Percentiles rank a stretch among this genome's conserved stretches.
phyloP scores from a whole-genome alignment of 2,329 filamentous ascomycete genomes.

The Basipetospora chlamydospora region DNA sequence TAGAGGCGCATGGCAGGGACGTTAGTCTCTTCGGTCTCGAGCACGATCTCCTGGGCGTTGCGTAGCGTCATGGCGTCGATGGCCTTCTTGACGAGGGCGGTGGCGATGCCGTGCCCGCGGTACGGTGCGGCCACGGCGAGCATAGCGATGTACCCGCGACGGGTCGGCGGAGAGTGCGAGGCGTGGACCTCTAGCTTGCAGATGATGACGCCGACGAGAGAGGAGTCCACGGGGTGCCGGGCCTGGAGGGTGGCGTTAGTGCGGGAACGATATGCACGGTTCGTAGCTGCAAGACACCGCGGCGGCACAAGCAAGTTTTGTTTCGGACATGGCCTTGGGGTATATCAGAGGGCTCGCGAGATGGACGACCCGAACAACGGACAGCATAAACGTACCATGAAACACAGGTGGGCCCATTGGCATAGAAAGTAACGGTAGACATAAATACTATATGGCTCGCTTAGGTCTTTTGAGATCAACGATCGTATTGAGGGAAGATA shows the following conservation, averaged over 20 bases:
- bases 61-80: slow-evolving; percentile 80
- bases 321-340: no score
- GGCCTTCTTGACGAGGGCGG: slow-evolving; percentile 72
- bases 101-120: slow-evolving; percentile 76
- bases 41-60: slow-evolving; percentile 81
- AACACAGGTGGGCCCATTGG: slow-evolving; percentile 96
- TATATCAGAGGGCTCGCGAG: no score
- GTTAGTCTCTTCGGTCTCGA: slow-evolving; percentile 94
- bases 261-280: no score
- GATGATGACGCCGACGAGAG: slow-evolving; percentile 78
- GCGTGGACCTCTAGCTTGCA: slow-evolving; percentile 88
- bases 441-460: slow-evolving; percentile 98
- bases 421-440: slow-evolving; percentile 97
- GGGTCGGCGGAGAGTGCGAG: slow-evolving; percentile 56
- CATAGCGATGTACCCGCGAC: slow-evolving; percentile 96
- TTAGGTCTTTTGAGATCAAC: slow-evolving; percentile 89
- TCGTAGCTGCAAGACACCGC: no score
- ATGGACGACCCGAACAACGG: no score
- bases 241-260: slow-evolving; percentile 27
- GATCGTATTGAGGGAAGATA: slow-evolving; percentile 78
- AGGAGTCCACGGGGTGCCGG: slow-evolving; percentile 41
- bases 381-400: slow-evolving; percentile 65
- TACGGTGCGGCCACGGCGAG: slow-evolving; percentile 73
- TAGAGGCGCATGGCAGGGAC: slow-evolving; percentile 81
- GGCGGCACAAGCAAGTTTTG: no score